Conservation (phyloP, 108 stramenopile species). For the Stephanodiscus triporus region DNA sequence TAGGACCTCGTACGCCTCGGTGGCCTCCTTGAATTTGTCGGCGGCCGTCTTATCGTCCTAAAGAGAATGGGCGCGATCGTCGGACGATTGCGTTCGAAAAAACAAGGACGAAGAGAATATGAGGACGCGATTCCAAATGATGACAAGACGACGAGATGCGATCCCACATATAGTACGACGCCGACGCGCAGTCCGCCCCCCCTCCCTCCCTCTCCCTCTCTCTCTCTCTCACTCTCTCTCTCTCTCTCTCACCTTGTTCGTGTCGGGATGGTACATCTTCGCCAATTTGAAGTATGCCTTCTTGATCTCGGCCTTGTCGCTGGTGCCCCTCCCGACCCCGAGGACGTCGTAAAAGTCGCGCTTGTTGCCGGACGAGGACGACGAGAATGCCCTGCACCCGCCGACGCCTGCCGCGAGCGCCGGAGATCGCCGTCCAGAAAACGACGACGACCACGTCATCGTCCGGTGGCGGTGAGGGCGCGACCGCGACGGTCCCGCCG, state of each 20-base stretch:
- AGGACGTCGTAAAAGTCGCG: conserved; percentile 95
- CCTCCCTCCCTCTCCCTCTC: no score
- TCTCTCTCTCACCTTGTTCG: conserved; percentile 83
- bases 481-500: no score
- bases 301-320: conserved; percentile 84
- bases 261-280: conserved; percentile 96
- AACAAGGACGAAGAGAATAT: no score
- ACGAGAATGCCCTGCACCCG: not conserved
- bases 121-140: not conserved
- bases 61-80: not conserved
- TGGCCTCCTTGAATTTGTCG: conserved; percentile 90
- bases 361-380: conserved; percentile 74
- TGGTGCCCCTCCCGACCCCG: conserved; percentile 74
- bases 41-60: conserved; percentile 69
- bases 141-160: no score
- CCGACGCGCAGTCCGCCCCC: no score
- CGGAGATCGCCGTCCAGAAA: not conserved
- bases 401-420: not conserved
- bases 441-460: no score
- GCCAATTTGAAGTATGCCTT: conserved; percentile 95
- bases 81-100: no score
- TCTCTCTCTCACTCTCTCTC: no score
- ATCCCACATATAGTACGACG: no score
- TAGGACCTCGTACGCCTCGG: conserved; percentile 96
- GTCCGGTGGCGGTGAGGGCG: no score